Conservation (phyloP, 73 alveolate genomes). For the Paramecium caudatum region DNA sequence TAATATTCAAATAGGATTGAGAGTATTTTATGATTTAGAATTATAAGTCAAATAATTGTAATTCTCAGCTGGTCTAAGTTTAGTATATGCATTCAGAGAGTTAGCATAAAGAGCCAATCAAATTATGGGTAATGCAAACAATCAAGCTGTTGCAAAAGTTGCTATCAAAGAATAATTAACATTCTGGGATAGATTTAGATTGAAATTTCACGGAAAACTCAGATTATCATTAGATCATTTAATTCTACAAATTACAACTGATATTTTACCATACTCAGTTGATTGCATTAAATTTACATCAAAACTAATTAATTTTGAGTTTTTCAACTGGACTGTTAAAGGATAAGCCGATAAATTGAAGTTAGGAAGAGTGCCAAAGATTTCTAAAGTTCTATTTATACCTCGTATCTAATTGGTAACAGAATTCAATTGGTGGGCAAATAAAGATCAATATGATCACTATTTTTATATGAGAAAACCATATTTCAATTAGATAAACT, state of each 20-base stretch:
- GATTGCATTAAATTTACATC: slow-evolving; percentile 18
- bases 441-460: slow-evolving; percentile 51
- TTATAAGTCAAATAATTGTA: background rate
- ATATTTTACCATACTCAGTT: slow-evolving; percentile 2
- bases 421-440: slow-evolving; percentile 39
- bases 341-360: background rate
- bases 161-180: background rate
- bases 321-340: slow-evolving; percentile 35
- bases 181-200: slow-evolving; percentile 68
- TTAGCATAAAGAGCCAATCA: background rate
- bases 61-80: slow-evolving; percentile 52
- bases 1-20: slow-evolving; percentile 12
- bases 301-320: background rate
- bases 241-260: background rate
- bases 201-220: slow-evolving; percentile 41
- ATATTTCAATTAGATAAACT: slow-evolving; percentile 32
- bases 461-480: slow-evolving; percentile 54
- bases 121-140: background rate
- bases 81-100: slow-evolving; percentile 28
- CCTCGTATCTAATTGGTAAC: slow-evolving; percentile 39
- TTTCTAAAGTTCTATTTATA: background rate
- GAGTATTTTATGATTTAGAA: slow-evolving; percentile 46
- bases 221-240: background rate
- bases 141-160: background rate
- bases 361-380: slow-evolving; percentile 51